Conservation (phyloP, 352 stramenopile species). For the Halophytophthora polymorphica region DNA sequence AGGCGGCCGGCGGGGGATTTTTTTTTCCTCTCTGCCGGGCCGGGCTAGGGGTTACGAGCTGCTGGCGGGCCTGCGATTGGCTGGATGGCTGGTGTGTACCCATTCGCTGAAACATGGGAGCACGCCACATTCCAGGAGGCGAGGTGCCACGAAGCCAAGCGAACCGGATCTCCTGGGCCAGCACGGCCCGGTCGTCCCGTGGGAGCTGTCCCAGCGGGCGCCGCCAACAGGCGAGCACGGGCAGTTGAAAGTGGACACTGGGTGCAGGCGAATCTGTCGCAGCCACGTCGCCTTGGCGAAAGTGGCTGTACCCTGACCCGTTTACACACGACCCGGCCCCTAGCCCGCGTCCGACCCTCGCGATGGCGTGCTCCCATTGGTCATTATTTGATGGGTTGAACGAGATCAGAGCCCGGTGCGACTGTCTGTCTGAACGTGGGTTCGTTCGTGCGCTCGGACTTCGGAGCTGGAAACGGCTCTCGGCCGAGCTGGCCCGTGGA, state of each 20-base stretch:
- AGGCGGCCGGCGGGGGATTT: constrained; percentile 5
- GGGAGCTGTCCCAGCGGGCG: too few relatives aligned
- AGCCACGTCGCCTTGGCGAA: constrained; percentile 3
- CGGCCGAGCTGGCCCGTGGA: not conserved
- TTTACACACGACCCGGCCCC: not conserved
- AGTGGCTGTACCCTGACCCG: not conserved
- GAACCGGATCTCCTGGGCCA: constrained; percentile 19
- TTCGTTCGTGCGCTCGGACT: not conserved
- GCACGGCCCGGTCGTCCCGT: too few relatives aligned
- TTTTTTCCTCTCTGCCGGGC: not conserved
- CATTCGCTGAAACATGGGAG: constrained; percentile 13
- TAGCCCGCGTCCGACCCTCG: not conserved
- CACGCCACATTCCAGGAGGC: constrained; percentile 1
- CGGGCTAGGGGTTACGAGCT: constrained; percentile 10
- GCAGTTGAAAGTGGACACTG: too few relatives aligned
- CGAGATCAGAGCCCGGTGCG: not conserved
- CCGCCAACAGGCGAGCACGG: too few relatives aligned
- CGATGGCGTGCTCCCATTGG: not conserved
- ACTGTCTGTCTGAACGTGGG: not conserved
- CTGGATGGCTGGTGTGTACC: constrained; percentile 27
- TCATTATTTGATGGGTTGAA: constrained; percentile 2
- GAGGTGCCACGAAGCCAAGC: constrained; percentile 12
- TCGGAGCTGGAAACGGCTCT: not conserved
- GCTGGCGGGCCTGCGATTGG: not conserved
- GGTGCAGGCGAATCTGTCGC: constrained; percentile 6